Conservation (phyloP, 306 rosid genomes). For the Potentilla sterilis region DNA sequence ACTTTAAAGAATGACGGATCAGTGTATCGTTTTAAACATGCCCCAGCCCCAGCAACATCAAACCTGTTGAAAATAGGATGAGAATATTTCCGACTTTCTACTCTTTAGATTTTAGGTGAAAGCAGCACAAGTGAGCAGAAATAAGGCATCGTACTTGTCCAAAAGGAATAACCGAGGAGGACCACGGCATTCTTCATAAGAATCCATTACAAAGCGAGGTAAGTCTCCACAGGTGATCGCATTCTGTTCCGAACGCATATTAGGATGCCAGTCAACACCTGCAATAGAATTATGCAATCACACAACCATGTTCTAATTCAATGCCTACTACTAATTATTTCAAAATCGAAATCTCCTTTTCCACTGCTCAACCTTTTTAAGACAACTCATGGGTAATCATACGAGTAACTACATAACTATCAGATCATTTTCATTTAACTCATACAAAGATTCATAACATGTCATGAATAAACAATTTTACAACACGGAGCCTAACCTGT, state of each 20-base stretch:
- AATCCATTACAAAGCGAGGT: slow-evolving; percentile 94
- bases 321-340: background rate
- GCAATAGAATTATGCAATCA: slow-evolving; percentile 26
- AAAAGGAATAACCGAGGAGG: slow-evolving; percentile 89
- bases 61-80: slow-evolving; percentile 59
- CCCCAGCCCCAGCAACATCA: slow-evolving; percentile 97
- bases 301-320: background rate
- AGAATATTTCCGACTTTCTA: slow-evolving; percentile 21
- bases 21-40: slow-evolving; percentile 92
- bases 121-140: background rate
- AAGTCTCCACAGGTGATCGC: slow-evolving; percentile 72
- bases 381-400: background rate
- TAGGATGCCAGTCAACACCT: slow-evolving; percentile 96
- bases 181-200: slow-evolving; percentile 90
- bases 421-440: background rate
- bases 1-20: slow-evolving; percentile 87
- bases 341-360: background rate
- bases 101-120: slow-evolving; percentile 13
- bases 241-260: slow-evolving; percentile 59
- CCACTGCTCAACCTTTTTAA: background rate
- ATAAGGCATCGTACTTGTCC: slow-evolving; percentile 71
- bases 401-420: background rate
- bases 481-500: slow-evolving; percentile 53
- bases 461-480: slow-evolving; percentile 19
- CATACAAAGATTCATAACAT: background rate